Evolutionary conservation across 2,329 filamentous ascomycete species (phyloP), one percentile per base, ranked within the genome.

Genomic region (Colletotrichum salicis): DNA sequence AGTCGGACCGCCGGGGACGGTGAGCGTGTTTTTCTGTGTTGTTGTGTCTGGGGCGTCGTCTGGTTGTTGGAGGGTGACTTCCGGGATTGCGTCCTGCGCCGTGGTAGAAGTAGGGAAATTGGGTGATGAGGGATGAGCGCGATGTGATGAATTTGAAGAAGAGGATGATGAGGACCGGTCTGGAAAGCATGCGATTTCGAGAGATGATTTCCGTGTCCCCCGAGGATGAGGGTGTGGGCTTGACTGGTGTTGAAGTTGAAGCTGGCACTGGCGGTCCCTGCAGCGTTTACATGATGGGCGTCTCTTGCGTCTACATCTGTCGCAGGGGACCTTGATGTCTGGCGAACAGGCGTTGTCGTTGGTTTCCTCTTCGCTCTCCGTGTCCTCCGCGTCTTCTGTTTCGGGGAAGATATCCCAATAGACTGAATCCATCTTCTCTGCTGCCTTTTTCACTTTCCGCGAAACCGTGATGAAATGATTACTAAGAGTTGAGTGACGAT

Each of bases 341-440:
- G 68, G 51, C 31, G 64, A 19, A 33, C 51, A 68, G 10, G 45
- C 5, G 31, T 33, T 37, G 29, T 37, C 35, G 15, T 12, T 22
- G n/a, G n/a, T 10, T 19, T 24, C 29, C 19, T 52, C 58, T 10
- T 63, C 45, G 57, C 59, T 59, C 6, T 59, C 54, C 22, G 24
- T 15, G 5, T 31, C 64, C 5, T 55, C 54, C 10, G 65, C 29
- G 19, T 35, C 58, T 19, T 63, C 29, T 35, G 37, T 31, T 10
- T 35, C 57, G 37, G 69, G 64, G 5, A 48, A 29, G 6, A 63
- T 24, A 33, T 69, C 45, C 27, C 27, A 63, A 19, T 69, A 64
- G 2, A 52, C 33, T 11, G 69, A 59, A 19, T 71, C 64, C 69
- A 71, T 69, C 6, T 15, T 33, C 7, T 19, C 12, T 15, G n/a